A percentile compares a stretch with the other conserved stretches of the same genome.
Conservation (phyloP, 23 red algal genomes). For the Cyanidiococcus yangmingshanensis region DNA sequence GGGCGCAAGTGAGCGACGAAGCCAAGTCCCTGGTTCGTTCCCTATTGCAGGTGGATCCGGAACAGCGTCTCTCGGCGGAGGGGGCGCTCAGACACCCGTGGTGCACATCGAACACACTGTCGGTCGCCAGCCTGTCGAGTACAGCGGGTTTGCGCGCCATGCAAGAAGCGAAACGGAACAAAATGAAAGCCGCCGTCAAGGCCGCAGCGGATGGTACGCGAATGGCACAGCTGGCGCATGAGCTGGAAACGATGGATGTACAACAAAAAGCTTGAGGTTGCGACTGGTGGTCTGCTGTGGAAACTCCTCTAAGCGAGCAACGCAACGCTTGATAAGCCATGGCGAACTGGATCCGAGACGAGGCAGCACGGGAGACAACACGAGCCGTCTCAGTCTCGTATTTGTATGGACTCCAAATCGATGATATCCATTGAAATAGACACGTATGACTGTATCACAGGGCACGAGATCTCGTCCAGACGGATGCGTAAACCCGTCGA, state of each 20-base stretch:
- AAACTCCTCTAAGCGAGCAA: no score
- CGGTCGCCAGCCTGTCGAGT: slow-evolving; percentile 11
- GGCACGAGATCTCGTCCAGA: no score
- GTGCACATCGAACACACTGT: slow-evolving; percentile 20
- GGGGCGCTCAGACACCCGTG: slow-evolving; percentile 76
- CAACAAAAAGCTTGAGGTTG: background rate
- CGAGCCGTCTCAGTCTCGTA: no score
- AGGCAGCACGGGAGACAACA: no score
- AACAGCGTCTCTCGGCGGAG: slow-evolving; percentile 63
- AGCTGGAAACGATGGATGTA: background rate
- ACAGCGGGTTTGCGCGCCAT: slow-evolving; percentile 11
- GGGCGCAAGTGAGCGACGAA: slow-evolving; percentile 56
- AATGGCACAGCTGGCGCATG: slow-evolving; percentile 1
- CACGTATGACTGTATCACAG: no score
- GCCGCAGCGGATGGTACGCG: background rate
- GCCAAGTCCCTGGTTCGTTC: slow-evolving; percentile 61
- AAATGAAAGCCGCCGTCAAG: slow-evolving; percentile 14
- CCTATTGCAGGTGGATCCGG: slow-evolving; percentile 71
- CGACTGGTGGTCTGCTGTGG: no score
- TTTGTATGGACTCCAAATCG: no score
- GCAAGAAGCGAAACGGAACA: slow-evolving; percentile 14
- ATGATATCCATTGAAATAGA: no score
- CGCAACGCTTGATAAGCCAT: no score
- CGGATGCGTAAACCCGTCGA: no score
- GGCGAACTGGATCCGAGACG: no score